These are phyloP conservation scores for Diaporthe ilicicola DNA, from an alignment of 2,329 filamentous ascomycete genomes.

Conservation along the genomic window DNA sequence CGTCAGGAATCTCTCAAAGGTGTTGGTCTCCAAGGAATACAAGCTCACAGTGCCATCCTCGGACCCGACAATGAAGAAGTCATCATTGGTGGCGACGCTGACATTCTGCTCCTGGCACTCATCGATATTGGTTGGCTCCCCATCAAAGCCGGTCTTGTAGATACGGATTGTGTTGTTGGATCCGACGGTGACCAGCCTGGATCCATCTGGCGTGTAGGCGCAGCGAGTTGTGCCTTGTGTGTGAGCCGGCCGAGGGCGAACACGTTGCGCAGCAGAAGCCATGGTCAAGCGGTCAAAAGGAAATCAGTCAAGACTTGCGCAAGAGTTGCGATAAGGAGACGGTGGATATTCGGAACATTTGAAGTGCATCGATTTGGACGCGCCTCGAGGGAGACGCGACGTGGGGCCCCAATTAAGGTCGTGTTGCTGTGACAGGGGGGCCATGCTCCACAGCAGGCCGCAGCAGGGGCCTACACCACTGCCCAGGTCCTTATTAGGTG, in stretches of 20 bases:
- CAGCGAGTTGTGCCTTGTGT: slow-evolving; percentile 87
- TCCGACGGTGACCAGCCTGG: slow-evolving; percentile 87
- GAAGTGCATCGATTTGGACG: background rate
- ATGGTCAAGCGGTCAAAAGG: slow-evolving; percentile 40
- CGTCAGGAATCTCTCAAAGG: slow-evolving; percentile 83
- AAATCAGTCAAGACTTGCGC: background rate
- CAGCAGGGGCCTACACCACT: background rate
- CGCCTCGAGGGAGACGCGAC: slow-evolving; percentile 28
- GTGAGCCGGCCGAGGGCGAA: slow-evolving; percentile 75
- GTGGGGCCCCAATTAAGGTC: slow-evolving; percentile 33
- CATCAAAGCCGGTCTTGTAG: slow-evolving; percentile 90
- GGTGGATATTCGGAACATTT: background rate
- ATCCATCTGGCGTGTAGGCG: slow-evolving; percentile 88
- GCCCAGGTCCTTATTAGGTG: background rate
- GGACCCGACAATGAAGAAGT: slow-evolving; percentile 87
- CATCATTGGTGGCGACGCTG: slow-evolving; percentile 77
- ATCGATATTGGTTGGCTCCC: slow-evolving; percentile 91
- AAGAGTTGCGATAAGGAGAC: background rate
- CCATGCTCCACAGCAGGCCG: background rate
- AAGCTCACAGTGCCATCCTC: slow-evolving; percentile 97
- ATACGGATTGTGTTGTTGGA: slow-evolving; percentile 93
- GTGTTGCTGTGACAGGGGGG: slow-evolving; percentile 28
- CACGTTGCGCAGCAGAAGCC: slow-evolving; percentile 54
- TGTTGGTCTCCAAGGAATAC: slow-evolving; percentile 79
- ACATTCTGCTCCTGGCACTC: slow-evolving; percentile 89